These are phyloP conservation scores for Cucurbita argyrosperma DNA, from an alignment of 306 rosid species.

Conservation along the genomic window DNA sequence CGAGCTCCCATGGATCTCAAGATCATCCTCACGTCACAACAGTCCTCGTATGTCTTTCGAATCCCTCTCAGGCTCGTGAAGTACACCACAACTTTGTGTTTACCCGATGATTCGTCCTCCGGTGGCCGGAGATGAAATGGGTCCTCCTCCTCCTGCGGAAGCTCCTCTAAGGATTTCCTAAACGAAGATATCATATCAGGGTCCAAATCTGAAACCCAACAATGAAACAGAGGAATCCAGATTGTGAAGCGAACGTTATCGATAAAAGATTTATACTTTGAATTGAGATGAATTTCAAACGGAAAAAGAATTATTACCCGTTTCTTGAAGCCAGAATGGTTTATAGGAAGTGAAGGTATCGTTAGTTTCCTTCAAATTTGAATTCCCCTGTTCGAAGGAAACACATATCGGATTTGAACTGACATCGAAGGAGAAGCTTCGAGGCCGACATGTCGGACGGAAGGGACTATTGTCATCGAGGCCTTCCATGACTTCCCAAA, in stretches of 20 bases:
- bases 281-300: background rate
- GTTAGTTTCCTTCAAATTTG: conserved; percentile 12
- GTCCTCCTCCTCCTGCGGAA: background rate
- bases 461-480: conserved; percentile 65
- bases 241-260: background rate
- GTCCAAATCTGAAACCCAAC: conserved; percentile 28
- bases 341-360: conserved; percentile 7
- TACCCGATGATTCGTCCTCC: background rate
- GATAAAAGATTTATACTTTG: background rate
- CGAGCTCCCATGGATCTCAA: conserved; percentile 44
- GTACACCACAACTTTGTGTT: conserved; percentile 50
- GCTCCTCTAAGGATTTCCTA: conserved; percentile 27
- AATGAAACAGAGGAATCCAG: background rate
- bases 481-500: conserved; percentile 94
- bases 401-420: conserved; percentile 5
- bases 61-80: conserved; percentile 77
- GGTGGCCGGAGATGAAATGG: conserved; percentile 1
- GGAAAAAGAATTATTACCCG: background rate
- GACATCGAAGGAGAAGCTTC: conserved; percentile 65
- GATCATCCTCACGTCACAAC: conserved; percentile 55
- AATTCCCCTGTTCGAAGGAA: conserved; percentile 15
- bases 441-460: conserved; percentile 39
- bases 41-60: conserved; percentile 84
- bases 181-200: conserved; percentile 35
- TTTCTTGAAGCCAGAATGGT: conserved; percentile 34